A percentile compares a stretch with the other conserved stretches of the same genome.
These are phyloP conservation scores for Pyropia yezoensis DNA, from an alignment of 23 red algal genomes.

Conservation along the genomic window DNA sequence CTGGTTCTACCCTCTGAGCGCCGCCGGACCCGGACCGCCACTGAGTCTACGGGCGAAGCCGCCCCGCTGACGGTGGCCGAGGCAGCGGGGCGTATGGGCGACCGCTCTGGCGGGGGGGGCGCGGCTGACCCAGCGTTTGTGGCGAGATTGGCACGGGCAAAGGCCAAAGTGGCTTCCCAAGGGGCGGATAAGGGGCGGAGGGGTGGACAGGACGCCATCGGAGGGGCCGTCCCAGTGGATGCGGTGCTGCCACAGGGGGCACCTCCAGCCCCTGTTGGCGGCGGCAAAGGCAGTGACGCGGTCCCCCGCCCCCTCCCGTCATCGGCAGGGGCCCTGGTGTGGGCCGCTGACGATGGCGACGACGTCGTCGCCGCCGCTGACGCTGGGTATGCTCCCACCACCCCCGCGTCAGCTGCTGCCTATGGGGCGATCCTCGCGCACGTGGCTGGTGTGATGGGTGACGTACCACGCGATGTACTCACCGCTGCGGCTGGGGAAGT, in stretches of 20 bases:
- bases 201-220: too few species aligned
- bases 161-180: conserved; percentile 3
- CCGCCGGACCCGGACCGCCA: conserved; percentile 14
- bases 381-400: conserved; percentile 47
- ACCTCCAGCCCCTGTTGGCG: neutral
- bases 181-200: neutral
- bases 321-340: conserved; percentile 7
- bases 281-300: neutral
- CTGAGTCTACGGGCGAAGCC: conserved; percentile 33
- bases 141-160: conserved; percentile 6
- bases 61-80: conserved; percentile 30
- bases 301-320: neutral
- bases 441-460: conserved; percentile 58
- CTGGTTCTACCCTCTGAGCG: conserved; percentile 47
- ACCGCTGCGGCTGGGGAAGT: conserved; percentile 58
- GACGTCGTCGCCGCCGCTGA: conserved; percentile 43
- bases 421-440: conserved; percentile 64
- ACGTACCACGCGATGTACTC: conserved; percentile 74
- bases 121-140: conserved; percentile 8
- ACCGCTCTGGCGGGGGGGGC: conserved; percentile 17
- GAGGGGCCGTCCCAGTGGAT: neutral
- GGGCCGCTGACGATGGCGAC: conserved; percentile 45
- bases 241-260: conserved; percentile 3
- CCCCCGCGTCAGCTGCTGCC: conserved; percentile 29
- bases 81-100: conserved; percentile 59